These are phyloP conservation scores for Edaphochlamys debaryana DNA, from an alignment of 139 green algal species.

Conservation along the genomic window DNA sequence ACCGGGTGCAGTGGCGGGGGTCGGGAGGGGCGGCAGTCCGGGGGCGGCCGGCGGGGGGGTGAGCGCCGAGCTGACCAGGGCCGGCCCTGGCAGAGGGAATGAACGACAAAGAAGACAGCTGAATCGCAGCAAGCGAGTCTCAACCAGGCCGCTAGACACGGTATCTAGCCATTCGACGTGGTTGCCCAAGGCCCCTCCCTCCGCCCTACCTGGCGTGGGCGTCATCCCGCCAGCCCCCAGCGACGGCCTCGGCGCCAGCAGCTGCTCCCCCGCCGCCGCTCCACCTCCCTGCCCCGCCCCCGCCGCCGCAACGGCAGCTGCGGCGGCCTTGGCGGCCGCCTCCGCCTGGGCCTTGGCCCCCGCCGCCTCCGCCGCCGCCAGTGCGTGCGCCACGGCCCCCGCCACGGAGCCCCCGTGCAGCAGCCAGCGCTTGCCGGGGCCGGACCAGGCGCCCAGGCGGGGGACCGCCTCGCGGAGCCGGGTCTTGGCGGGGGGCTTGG, in stretches of 20 bases:
- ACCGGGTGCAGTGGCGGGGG: too few relatives aligned
- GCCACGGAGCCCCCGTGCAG: slow-evolving; percentile 1
- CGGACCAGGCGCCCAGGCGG: slow-evolving; percentile 20
- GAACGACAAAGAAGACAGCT: too few relatives aligned
- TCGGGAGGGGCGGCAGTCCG: too few relatives aligned
- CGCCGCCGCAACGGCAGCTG: neutral
- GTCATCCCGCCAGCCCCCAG: neutral
- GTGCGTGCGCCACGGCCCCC: neutral
- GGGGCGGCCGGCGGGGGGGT: too few relatives aligned
- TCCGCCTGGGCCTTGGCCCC: neutral
- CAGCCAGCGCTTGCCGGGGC: neutral
- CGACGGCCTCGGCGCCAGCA: neutral
- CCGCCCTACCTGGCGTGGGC: too few relatives aligned
- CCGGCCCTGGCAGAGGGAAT: too few relatives aligned
- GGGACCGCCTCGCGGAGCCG: slow-evolving; percentile 45
- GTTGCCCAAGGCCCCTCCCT: too few relatives aligned
- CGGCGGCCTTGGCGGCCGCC: neutral
- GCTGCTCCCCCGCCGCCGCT: neutral
- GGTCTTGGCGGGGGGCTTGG: slow-evolving; percentile 64
- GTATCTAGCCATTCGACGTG: too few relatives aligned
- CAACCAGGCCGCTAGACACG: too few relatives aligned
- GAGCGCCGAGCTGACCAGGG: too few relatives aligned
- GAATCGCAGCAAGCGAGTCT: too few relatives aligned
- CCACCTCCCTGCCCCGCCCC: neutral
- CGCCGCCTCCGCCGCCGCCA: neutral